Evolutionary conservation across 2,329 filamentous ascomycete genomes (phyloP), one percentile per base, ranked within the genome.

Genomic region (Colletotrichum limetticola): DNA sequence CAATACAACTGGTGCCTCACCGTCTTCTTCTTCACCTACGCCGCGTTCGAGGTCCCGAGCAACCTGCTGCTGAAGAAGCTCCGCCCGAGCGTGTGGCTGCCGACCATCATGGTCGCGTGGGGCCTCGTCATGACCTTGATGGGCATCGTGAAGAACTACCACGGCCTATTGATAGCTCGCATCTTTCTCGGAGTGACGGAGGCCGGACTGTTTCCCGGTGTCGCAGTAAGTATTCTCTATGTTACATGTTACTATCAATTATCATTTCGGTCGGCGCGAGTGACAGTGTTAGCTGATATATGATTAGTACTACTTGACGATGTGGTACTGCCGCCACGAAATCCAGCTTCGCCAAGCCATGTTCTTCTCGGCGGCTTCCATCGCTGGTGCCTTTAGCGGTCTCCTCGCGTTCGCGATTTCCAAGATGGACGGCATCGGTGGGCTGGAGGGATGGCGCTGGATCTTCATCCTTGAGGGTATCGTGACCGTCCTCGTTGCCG

Each of bases 21-120:
- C 5, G 89, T 95, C 74, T 97, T 97, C 85, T 97, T 96, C 85
- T 90, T 96, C 75, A 92, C 92, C 1, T 97, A 97, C 79, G 87
- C 92, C 2, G 85, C 92, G 24, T 94, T 94, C 75, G 94, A 96
- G 79, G 89, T 92, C 0, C 85, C 94, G n/a, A 94, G 92, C 68
- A 97, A 97, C 77, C 82, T 96, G 14, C 82, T 96, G 8, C 88
- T 97, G 68, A 97, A 96, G 81, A 89, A 87, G 16, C 84, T 95
- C 64, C 88, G 92, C 0, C 94, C 94, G 0, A 93, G 90, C 52
- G 83, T 94, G 62, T 97, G 95, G 84, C 87, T 96, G 28, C 92
- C 94, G 0, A 82, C 87, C 6, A 96, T 96, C 77, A 95, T 97
- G 91, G 81, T 94, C 1, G 84, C 89, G 1, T 91, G 86, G 85